Percentiles rank a stretch among this genome's conserved stretches.
Conservation (phyloP, 371 early-diverging fungal species). For the Saksenaea vasiformis region DNA sequence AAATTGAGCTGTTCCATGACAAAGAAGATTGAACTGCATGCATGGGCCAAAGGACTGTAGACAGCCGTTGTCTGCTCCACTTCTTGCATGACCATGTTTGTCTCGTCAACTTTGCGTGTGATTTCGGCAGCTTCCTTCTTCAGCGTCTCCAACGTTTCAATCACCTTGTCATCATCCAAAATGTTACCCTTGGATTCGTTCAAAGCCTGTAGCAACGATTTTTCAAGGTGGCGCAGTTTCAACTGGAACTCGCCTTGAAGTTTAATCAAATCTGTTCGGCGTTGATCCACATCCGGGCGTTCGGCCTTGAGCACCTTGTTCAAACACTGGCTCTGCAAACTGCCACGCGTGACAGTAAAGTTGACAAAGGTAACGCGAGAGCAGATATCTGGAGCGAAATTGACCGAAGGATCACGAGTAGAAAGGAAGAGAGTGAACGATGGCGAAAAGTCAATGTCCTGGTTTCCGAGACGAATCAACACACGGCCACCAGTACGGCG, state of each 20-base stretch:
- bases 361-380: constrained; percentile 98
- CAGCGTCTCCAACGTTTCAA: constrained; percentile 90
- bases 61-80: constrained; percentile 89
- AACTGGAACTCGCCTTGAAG: constrained; percentile 96
- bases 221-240: constrained; percentile 91
- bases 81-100: constrained; percentile 93
- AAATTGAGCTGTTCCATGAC: constrained; percentile 91
- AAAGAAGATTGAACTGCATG: constrained; percentile 94
- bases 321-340: constrained; percentile 96
- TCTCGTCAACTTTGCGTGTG: constrained; percentile 89
- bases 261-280: constrained; percentile 90
- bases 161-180: constrained; percentile 95
- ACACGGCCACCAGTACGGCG: constrained; percentile 97
- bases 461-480: constrained; percentile 91
- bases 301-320: constrained; percentile 93
- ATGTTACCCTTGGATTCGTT: constrained; percentile 96
- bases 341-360: constrained; percentile 95
- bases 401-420: constrained; percentile 91
- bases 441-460: constrained; percentile 99
- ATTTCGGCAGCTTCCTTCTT: constrained; percentile 97
- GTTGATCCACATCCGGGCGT: constrained; percentile 93
- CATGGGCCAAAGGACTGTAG: constrained; percentile 91
- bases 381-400: constrained; percentile 95
- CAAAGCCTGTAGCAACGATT: constrained; percentile 89
- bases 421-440: constrained; percentile 93